Base-by-base conservation (phyloP, 768 basidiomycete species). In the Suillus fuscotomentosus region DNA sequence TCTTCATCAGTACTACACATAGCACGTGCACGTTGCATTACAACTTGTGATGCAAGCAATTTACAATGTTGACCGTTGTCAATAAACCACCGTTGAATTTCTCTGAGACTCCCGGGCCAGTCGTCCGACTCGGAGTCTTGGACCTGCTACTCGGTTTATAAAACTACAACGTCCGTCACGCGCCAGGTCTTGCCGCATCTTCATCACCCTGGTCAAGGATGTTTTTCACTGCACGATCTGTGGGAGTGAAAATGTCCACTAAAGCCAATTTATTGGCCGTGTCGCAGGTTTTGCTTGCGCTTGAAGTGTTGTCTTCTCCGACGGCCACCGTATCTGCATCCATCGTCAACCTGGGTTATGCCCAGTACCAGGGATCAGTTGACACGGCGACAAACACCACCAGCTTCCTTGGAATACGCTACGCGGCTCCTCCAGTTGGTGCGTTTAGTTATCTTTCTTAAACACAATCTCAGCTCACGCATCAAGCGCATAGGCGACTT, bases 371-470 rank as follows among this genome's bases (percentile, higher is more conserved):
- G 66, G 74, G 72, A 1, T 27, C 61, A 9, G 65, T 70, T n/a
- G 60, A 74, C 51, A 36, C 67, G 0, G 38, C 27, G 9, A 60
- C 47, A n/a, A 66, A 63, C 43, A 69, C 68, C 7, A 70, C 74
- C 3, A 71, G 65, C n/a, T 75, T 75, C 45, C 64, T 76, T 4
- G 72, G 73, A 2, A 60, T 76, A 60, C 74, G 72, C 20, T 76
- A 67, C 60, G 72, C 72, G 9, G 65, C 72, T 24, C 63, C 72
- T 56, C 72, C 72, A 34, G 41, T 73, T 1, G 72, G 72, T 71
- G n/a, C 20, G 71, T 64, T 1, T 27, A 39, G 27, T 34, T 9
- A 3, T 14, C 15, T n/a, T 34, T 39, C 8, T 24, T 24, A 1
- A 10, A 27, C 42, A 38, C 31, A 10, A 41, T 38, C 43, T 5